Percentiles rank a stretch among this genome's conserved stretches.
Conservation (phyloP, 225 moss, liverwort and hornwort genomes). For the Neckera pumila region DNA sequence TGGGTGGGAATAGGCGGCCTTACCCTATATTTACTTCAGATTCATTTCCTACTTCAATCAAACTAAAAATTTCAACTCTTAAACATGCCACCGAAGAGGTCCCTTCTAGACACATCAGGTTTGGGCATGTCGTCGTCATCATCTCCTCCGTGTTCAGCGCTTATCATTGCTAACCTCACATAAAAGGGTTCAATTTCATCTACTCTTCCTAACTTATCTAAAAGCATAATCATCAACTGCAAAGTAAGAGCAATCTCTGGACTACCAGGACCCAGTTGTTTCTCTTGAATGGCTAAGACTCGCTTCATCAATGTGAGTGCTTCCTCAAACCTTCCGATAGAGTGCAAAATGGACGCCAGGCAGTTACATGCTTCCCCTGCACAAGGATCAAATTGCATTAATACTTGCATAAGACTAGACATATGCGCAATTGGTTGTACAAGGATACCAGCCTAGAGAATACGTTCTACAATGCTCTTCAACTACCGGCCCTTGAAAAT, state of each 20-base stretch:
- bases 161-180: conserved; percentile 14
- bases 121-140: not conserved
- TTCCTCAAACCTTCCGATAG: conserved; percentile 48
- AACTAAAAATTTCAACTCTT: not conserved
- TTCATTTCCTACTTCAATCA: not conserved
- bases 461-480: not conserved
- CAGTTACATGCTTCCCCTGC: conserved; percentile 85
- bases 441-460: not conserved
- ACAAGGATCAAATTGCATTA: not conserved
- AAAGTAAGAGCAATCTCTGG: conserved; percentile 67
- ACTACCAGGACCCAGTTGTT: conserved; percentile 47
- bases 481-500: not conserved
- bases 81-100: conserved; percentile 11
- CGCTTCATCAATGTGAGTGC: conserved; percentile 48
- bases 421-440: not conserved
- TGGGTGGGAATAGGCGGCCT: not conserved
- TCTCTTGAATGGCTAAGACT: conserved; percentile 71
- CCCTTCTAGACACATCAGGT: not conserved
- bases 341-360: conserved; percentile 66
- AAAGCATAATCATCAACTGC: conserved; percentile 65
- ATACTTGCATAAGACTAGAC: not conserved
- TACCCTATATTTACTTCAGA: not conserved
- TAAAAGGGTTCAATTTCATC: conserved; percentile 43
- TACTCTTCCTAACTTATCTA: conserved; percentile 65
- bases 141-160: conserved; percentile 10